Conservation (phyloP, 176 grass and related monocot genomes). For the Musa beccarii region DNA sequence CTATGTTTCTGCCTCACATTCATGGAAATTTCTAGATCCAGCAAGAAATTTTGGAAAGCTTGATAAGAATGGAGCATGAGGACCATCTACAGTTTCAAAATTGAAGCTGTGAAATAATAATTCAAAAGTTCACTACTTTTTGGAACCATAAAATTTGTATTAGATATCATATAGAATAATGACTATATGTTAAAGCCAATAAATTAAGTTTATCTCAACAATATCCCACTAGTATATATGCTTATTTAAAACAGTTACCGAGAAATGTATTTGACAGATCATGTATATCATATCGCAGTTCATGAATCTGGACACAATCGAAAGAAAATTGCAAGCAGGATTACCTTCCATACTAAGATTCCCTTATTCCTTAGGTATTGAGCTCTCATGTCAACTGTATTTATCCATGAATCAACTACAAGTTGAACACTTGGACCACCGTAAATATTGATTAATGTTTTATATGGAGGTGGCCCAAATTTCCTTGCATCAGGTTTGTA, state of each 20-base stretch:
- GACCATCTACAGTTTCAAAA: not conserved
- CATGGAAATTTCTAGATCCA: not conserved
- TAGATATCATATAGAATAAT: not conserved
- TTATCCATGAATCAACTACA: conserved; percentile 84
- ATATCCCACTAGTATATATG: not conserved
- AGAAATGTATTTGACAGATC: not conserved
- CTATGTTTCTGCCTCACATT: not conserved
- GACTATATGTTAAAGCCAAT: not conserved
- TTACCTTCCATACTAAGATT: conserved; percentile 99
- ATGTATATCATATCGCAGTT: not conserved
- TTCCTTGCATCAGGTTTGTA: conserved; percentile 83
- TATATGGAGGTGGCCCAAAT: conserved; percentile 91
- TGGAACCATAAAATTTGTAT: not conserved
- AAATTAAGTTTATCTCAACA: not conserved
- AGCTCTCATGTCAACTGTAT: conserved; percentile 99
- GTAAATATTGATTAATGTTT: conserved; percentile 71
- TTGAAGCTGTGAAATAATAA: not conserved
- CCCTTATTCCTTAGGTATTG: conserved; percentile 89
- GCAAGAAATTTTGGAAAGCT: not conserved
- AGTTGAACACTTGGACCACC: conserved; percentile 90
- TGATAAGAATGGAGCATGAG: not conserved
- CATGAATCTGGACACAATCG: not conserved
- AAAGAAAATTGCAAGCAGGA: not conserved
- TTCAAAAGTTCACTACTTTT: not conserved
- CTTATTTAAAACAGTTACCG: not conserved